Evolutionary conservation across 345 rosid genomes (phyloP).

Genomic region (Lepidium didymum): DNA sequence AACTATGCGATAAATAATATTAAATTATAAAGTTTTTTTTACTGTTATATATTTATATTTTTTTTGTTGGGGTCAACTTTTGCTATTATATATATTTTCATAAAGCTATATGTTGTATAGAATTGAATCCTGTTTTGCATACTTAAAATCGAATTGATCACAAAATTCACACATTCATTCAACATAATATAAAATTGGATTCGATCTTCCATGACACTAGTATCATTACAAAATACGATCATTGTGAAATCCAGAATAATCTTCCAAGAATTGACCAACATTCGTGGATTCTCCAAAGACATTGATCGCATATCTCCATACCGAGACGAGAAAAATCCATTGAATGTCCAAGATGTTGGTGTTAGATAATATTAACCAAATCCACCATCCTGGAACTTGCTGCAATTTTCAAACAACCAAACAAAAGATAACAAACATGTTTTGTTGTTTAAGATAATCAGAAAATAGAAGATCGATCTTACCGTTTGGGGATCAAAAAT

Average conservation of each 20-base stretch:
- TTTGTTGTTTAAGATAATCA: not conserved
- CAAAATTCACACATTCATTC: too few species aligned
- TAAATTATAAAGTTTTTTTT: too few species aligned
- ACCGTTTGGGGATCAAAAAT: constrained; percentile 56
- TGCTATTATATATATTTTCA: too few species aligned
- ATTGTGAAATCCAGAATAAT: constrained; percentile 54
- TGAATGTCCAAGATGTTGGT: constrained; percentile 78
- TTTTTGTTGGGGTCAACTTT: too few species aligned
- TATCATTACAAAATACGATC: not conserved
- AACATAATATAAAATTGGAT: too few species aligned
- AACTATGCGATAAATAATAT: too few species aligned
- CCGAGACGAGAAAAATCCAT: constrained; percentile 57
- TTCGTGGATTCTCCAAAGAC: constrained; percentile 46
- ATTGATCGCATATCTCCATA: constrained; percentile 54
- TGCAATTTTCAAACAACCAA: constrained; percentile 23
- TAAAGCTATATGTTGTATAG: too few species aligned
- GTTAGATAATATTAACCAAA: constrained; percentile 61
- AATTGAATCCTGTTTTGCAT: too few species aligned
- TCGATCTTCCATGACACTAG: too few species aligned
- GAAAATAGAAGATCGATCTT: constrained; percentile 12
- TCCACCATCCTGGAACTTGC: constrained; percentile 81
- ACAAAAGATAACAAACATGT: not conserved
- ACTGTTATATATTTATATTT: too few species aligned
- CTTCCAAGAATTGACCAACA: constrained; percentile 38
- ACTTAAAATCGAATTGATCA: too few species aligned